These are phyloP conservation scores for Anethum foeniculum DNA, from an alignment of 140 eudicot genomes.

Conservation along the genomic window DNA sequence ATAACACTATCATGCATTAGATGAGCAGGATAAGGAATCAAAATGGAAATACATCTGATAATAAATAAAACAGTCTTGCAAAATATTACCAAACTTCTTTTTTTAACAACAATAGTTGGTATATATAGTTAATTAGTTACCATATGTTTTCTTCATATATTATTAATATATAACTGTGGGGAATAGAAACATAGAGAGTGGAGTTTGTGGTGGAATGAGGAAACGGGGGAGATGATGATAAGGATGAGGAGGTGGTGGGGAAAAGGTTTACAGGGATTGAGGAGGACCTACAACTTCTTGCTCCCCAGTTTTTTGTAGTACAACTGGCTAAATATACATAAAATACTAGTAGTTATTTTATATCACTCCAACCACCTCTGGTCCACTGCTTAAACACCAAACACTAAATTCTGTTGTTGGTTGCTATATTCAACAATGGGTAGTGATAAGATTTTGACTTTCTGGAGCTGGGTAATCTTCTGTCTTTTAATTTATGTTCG, in stretches of 20 bases:
- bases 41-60: background rate
- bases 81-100: too few relatives aligned
- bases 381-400: background rate
- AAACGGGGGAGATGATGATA: constrained; percentile 2
- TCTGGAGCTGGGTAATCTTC: background rate
- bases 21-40: background rate
- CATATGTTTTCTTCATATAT: background rate
- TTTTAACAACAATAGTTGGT: background rate
- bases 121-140: too few relatives aligned
- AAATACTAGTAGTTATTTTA: background rate
- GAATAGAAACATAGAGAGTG: background rate
- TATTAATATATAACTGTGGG: too few relatives aligned
- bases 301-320: background rate
- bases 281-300: constrained; percentile 1
- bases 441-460: background rate
- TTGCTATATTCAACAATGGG: background rate
- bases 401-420: background rate
- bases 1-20: background rate
- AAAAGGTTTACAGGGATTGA: constrained; percentile 5
- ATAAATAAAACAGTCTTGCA: background rate
- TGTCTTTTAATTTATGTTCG: background rate
- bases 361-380: background rate
- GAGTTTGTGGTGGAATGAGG: constrained; percentile 6
- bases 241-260: constrained; percentile 3
- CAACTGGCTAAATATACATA: background rate